Evolutionary conservation across 352 stramenopile species (phyloP), one percentile per base, ranked within the genome.

Genomic region (Pythium insidiosum): DNA sequence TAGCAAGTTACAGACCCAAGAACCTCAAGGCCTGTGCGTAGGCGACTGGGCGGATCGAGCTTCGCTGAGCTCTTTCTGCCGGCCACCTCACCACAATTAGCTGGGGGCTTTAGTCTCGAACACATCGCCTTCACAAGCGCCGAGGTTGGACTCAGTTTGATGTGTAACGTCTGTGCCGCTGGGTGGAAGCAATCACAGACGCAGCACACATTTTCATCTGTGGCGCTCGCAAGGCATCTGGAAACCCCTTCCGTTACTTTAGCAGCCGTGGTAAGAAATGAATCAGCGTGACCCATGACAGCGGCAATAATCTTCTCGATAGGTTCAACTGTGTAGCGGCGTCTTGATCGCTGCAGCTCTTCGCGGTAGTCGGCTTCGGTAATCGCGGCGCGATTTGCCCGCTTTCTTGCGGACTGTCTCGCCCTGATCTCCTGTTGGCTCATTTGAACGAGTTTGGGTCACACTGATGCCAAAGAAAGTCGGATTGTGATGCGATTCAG

Each of bases 161-260:
- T 3, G 15, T 41, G 6, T 21, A 24, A 31, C 12, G 22, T 16
- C 10, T 16, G 30, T 22, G 20, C 5, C 5, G 1, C 31, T 31
- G 19, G 6, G 22, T 41, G 42, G 25, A 49, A 9, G 20, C 42
- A 41, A 31, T 40, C 42, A 23, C 42, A 49, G 12, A 49, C 30
- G 25, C 42, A 49, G 22, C 42, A 49, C 2, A 49, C 42, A 4
- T 7, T 30, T 22, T 49, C 42, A 5, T 18, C 19, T 23, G 12
- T 23, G 3, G 13, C 13, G 11, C 22, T 34, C 3, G 4, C 13
- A 24, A 6, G 6, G 19, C 10, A n/a, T 24, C 25, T 22, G 13
- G 15, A 5, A 10, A 40, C 35, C 10, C 35, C 16, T 4, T 22
- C 35, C 15, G 4, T 24, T 6, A 40, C 15, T 25, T 40, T 6